Conservation (phyloP, 495 filamentous ascomycete genomes). For the Hypoxylon fragiforme region DNA sequence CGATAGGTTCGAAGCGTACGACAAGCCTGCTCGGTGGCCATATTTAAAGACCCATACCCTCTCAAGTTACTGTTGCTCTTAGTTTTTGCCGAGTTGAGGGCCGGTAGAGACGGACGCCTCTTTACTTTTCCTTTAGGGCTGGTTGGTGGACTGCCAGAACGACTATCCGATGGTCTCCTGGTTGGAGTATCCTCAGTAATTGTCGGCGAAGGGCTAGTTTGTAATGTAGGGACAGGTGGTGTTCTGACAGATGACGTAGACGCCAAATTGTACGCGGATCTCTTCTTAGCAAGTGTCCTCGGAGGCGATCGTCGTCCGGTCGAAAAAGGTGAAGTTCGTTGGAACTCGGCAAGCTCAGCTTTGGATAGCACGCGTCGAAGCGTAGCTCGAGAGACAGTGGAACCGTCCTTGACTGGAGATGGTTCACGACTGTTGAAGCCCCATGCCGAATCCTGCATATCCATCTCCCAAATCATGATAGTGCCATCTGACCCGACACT, state of each 20-base stretch:
- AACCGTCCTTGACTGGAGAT: conserved; percentile 55
- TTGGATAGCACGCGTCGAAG: conserved; percentile 75
- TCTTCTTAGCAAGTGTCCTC: conserved; percentile 52
- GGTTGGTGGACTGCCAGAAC: conserved; percentile 49
- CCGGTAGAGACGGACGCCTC: conserved; percentile 60
- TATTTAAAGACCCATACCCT: conserved; percentile 67
- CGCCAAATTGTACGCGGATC: conserved; percentile 44
- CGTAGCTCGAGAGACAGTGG: conserved; percentile 62
- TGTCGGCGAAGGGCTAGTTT: conserved; percentile 35
- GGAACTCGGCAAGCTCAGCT: conserved; percentile 76
- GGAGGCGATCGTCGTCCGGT: conserved; percentile 66
- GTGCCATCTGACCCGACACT: conserved; percentile 82
- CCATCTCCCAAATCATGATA: conserved; percentile 81
- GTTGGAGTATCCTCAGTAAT: conserved; percentile 46
- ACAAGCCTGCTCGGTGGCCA: conserved; percentile 78
- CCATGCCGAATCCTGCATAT: conserved; percentile 43
- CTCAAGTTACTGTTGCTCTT: conserved; percentile 54
- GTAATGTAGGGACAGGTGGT: conserved; percentile 39
- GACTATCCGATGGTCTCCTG: conserved; percentile 44
- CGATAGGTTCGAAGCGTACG: conserved; percentile 79
- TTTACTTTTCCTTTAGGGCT: conserved; percentile 51
- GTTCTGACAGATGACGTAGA: conserved; percentile 36
- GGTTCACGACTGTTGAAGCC: conserved; percentile 44
- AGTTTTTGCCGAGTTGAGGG: conserved; percentile 54
- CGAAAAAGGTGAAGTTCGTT: conserved; percentile 60